These are phyloP conservation scores for Arabidopsis lyrata DNA, from an alignment of 441 rosid genomes.

Conservation along the genomic window DNA sequence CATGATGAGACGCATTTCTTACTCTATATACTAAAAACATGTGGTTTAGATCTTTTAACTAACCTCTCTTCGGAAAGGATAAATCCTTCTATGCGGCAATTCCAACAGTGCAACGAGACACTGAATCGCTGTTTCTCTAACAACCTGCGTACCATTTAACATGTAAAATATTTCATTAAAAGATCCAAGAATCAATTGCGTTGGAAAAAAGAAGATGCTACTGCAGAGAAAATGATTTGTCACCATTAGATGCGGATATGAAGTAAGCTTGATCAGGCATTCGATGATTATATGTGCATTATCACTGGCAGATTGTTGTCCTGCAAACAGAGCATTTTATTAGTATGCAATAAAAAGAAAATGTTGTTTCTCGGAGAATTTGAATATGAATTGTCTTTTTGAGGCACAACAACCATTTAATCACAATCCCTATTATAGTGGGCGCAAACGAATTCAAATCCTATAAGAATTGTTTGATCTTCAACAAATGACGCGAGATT, in stretches of 20 bases:
- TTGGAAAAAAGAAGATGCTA: background rate
- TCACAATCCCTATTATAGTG: conserved; percentile 1
- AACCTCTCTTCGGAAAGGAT: conserved; percentile 79
- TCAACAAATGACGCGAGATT: background rate
- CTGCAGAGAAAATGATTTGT: conserved; percentile 15
- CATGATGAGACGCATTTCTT: background rate
- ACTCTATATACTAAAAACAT: background rate
- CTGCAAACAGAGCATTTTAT: conserved; percentile 48
- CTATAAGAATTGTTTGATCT: background rate
- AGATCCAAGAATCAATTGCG: background rate
- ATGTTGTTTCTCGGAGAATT: background rate
- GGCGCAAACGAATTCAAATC: background rate
- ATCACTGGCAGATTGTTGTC: conserved; percentile 66
- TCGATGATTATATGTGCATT: conserved; percentile 63
- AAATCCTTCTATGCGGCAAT: conserved; percentile 77
- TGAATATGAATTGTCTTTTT: background rate
- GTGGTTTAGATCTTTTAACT: conserved; percentile 29
- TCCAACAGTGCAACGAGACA: conserved; percentile 74
- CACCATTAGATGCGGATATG: conserved; percentile 80
- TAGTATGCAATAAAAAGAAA: conserved; percentile 2
- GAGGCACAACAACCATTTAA: conserved; percentile 4
- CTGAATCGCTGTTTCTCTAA: conserved; percentile 87
- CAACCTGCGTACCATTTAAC: conserved; percentile 57
- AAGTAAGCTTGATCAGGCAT: conserved; percentile 58
- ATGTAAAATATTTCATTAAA: background rate